Evolutionary conservation across 306 rosid species (phyloP).

Genomic region (Crotalaria pallida): DNA sequence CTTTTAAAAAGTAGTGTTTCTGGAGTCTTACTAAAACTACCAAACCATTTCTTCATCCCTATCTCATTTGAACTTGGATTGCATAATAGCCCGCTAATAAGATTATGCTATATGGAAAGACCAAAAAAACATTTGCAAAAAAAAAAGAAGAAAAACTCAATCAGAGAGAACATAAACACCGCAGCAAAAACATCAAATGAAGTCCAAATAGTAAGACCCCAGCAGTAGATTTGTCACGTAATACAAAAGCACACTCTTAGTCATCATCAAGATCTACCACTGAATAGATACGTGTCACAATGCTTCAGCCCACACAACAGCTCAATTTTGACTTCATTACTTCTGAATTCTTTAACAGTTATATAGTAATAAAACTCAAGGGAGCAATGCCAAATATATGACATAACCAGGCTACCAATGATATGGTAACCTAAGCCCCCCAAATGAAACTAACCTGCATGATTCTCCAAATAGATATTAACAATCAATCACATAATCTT

Average conservation of each 20-base stretch:
- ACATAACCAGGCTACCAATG: not conserved
- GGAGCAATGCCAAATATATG: not conserved
- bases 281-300: not conserved
- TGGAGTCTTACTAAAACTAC: not conserved
- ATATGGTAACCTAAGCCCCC: not conserved
- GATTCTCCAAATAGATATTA: not conserved
- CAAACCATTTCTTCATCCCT: conserved; percentile 2
- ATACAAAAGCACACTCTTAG: not conserved
- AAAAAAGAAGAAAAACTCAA: not conserved
- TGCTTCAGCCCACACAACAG: not conserved
- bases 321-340: not conserved
- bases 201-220: not conserved
- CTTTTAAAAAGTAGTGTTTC: not conserved
- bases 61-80: not conserved
- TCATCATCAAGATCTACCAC: conserved; percentile 5
- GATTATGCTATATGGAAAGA: not conserved
- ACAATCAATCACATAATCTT: not conserved
- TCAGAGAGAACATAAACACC: not conserved
- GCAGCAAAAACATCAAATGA: not conserved
- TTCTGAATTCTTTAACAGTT: not conserved
- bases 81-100: not conserved
- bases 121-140: not conserved
- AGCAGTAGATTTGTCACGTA: not conserved
- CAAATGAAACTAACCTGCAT: not conserved
- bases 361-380: not conserved